phyloP scores from a whole-genome alignment of 2,329 filamentous ascomycete species.

The Neofusicoccum umdonicola region DNA sequence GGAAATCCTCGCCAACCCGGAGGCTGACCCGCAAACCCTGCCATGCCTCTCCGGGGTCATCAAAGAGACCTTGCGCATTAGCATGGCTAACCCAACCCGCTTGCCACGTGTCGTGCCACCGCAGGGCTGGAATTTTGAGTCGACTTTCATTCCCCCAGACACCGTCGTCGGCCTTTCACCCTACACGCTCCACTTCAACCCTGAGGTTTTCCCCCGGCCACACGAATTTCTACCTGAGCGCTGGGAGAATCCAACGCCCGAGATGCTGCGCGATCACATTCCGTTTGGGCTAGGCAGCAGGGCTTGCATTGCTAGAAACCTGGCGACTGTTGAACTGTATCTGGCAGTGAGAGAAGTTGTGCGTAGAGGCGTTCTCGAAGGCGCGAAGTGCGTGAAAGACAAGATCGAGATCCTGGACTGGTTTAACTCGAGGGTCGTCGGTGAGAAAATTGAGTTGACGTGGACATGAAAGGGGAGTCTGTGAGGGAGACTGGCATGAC shows the following conservation, averaged over 20 bases:
- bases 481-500: background rate
- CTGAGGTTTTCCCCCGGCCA: constrained; percentile 24
- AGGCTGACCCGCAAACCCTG: constrained; percentile 22
- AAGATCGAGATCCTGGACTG: constrained; percentile 54
- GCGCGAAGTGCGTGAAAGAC: constrained; percentile 38
- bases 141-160: constrained; percentile 24
- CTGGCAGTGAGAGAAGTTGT: constrained; percentile 42
- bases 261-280: constrained; percentile 34
- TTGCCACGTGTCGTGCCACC: constrained; percentile 24
- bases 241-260: constrained; percentile 27
- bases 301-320: constrained; percentile 32
- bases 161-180: constrained; percentile 29
- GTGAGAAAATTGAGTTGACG: constrained; percentile 46
- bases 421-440: constrained; percentile 56
- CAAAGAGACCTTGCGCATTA: constrained; percentile 32
- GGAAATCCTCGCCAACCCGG: constrained; percentile 31
- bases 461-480: background rate
- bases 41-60: constrained; percentile 34
- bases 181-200: constrained; percentile 27
- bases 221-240: constrained; percentile 27
- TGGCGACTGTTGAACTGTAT: constrained; percentile 30
- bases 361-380: constrained; percentile 43
- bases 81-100: constrained; percentile 28
- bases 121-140: constrained; percentile 20
- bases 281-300: constrained; percentile 33